Conservation (phyloP, 345 rosid genomes). For the Linum usitatissimum region DNA sequence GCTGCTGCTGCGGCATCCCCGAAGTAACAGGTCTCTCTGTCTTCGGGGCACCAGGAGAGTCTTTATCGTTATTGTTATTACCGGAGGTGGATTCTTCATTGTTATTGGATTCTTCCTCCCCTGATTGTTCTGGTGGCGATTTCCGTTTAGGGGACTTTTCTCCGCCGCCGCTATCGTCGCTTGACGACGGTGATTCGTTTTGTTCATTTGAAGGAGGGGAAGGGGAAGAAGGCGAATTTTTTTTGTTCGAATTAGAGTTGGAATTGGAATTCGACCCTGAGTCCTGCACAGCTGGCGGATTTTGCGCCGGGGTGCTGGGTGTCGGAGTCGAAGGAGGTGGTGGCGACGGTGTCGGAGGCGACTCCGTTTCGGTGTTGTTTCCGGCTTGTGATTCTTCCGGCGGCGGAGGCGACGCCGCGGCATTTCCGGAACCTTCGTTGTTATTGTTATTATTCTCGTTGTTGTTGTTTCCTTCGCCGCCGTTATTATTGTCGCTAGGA, state of each 20-base stretch:
- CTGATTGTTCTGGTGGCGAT: conserved; percentile 6
- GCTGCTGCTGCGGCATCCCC: not conserved
- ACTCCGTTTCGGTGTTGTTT: not conserved
- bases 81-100: conserved; percentile 4
- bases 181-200: not conserved
- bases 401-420: conserved; percentile 21
- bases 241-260: no score
- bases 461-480: not conserved
- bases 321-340: conserved; percentile 11
- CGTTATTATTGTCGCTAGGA: not conserved
- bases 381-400: not conserved
- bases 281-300: conserved; percentile 22
- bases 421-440: not conserved
- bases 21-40: not conserved
- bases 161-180: no score
- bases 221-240: not conserved
- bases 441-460: no score
- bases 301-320: conserved; percentile 15
- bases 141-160: conserved; percentile 1
- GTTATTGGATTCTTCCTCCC: not conserved
- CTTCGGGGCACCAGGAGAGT: not conserved
- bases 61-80: not conserved
- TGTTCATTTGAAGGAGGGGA: not conserved
- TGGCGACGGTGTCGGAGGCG: conserved; percentile 5
- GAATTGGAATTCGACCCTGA: conserved; percentile 1